These are phyloP conservation scores for Aureobasidium vineae DNA, from an alignment of 2,329 filamentous ascomycete genomes.

Conservation along the genomic window DNA sequence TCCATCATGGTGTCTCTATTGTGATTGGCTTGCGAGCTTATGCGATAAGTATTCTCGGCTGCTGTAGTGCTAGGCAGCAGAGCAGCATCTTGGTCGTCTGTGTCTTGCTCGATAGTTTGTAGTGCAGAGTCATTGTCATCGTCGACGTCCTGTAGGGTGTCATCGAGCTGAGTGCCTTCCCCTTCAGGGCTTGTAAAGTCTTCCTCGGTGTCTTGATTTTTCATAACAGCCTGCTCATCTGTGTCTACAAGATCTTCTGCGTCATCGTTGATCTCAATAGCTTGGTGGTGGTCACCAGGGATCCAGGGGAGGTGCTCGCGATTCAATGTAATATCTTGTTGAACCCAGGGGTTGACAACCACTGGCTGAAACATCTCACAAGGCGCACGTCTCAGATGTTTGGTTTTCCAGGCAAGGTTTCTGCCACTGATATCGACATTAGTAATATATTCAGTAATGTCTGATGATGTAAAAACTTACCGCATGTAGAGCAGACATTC, in stretches of 20 bases:
- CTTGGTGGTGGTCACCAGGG: background rate
- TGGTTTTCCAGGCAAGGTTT: background rate
- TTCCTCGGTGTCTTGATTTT: background rate
- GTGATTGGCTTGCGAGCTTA: background rate
- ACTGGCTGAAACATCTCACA: background rate
- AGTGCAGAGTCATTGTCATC: background rate
- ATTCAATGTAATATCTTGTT: background rate
- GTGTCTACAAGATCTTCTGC: background rate
- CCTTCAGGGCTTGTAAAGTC: background rate
- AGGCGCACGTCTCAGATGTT: background rate
- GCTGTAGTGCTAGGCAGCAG: background rate
- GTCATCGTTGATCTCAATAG: background rate
- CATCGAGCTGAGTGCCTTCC: background rate
- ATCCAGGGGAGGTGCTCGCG: background rate
- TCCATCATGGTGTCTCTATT: background rate
- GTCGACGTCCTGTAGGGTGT: background rate
- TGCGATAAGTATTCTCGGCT: too few species aligned
- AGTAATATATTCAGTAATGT: background rate
- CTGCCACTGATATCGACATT: background rate
- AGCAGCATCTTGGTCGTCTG: background rate
- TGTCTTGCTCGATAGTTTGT: background rate
- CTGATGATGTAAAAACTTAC: background rate
- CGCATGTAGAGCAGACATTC: slow-evolving; percentile 1
- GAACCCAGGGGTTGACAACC: background rate
- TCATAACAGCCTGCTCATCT: background rate